Conservation (phyloP, 352 stramenopile genomes). For the Globisporangium irregulare region DNA sequence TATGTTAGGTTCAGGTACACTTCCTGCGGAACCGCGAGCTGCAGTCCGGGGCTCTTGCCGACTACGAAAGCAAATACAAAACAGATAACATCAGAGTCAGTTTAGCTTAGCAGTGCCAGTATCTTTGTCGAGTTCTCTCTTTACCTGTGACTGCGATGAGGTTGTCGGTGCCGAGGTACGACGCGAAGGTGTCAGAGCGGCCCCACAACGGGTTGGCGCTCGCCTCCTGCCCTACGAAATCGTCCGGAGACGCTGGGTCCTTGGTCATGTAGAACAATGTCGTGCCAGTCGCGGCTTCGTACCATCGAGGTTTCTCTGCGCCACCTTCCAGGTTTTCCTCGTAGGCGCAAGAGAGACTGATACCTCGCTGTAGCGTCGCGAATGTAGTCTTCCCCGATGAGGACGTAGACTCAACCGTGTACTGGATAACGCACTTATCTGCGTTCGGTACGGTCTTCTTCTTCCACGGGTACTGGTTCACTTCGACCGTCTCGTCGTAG, state of each 20-base stretch:
- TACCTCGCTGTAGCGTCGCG: constrained; percentile 50
- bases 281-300: constrained; percentile 70
- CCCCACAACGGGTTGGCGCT: constrained; percentile 46
- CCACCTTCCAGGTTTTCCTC: constrained; percentile 83
- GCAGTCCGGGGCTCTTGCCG: constrained; percentile 35
- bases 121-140: neutral
- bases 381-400: constrained; percentile 11
- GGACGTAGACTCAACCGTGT: constrained; percentile 29
- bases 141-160: constrained; percentile 78
- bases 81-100: constrained; percentile 4
- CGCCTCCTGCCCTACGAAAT: constrained; percentile 49
- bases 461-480: constrained; percentile 91
- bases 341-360: constrained; percentile 90
- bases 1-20: constrained; percentile 79
- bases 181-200: constrained; percentile 42
- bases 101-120: neutral
- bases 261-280: constrained; percentile 89
- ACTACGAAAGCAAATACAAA: constrained; percentile 22
- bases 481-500: constrained; percentile 88
- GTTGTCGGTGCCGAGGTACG: constrained; percentile 56
- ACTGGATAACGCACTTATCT: constrained; percentile 75
- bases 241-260: constrained; percentile 52
- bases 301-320: constrained; percentile 83
- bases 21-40: constrained; percentile 56
- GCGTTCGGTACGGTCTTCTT: constrained; percentile 78